Conservation (phyloP, 2,329 filamentous ascomycete species). For the Diaporthe sp. region DNA sequence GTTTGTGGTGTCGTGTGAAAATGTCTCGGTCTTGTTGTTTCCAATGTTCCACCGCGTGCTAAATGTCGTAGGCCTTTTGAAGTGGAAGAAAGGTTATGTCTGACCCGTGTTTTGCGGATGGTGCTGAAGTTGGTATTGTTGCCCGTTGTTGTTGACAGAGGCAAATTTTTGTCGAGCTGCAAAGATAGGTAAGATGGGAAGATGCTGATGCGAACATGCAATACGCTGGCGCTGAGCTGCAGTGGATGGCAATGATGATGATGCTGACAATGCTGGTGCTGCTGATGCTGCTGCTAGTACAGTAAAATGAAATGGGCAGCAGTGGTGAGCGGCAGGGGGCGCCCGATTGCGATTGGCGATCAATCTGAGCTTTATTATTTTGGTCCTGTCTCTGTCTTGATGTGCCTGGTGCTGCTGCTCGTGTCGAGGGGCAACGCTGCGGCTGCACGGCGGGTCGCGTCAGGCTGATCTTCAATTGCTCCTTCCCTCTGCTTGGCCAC, state of each 20-base stretch:
- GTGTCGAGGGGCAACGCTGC: conserved; percentile 32
- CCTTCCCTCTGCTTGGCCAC: background rate
- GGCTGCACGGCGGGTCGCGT: conserved; percentile 32
- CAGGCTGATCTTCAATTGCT: conserved; percentile 26
- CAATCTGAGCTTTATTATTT: conserved; percentile 31
- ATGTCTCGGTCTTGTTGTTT: conserved; percentile 17
- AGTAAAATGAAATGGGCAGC: background rate
- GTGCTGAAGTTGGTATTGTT: background rate
- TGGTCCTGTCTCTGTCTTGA: conserved; percentile 1
- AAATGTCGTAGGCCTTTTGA: background rate
- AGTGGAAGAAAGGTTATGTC: conserved; percentile 4
- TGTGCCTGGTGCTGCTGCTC: conserved; percentile 8
- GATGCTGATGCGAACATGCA: conserved; percentile 32
- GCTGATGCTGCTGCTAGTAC: background rate
- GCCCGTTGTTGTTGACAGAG: background rate
- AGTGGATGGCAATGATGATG: conserved; percentile 16
- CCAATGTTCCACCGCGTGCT: conserved; percentile 4
- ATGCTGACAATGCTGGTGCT: background rate
- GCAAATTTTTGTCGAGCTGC: background rate
- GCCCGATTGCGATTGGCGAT: conserved; percentile 32
- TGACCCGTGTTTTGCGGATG: background rate
- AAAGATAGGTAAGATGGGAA: background rate
- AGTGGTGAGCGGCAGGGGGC: conserved; percentile 20
- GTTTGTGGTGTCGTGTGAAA: conserved; percentile 5
- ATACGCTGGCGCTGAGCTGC: conserved; percentile 28